These are phyloP conservation scores for Trypanosoma platydactyli DNA, from an alignment of 208 protist species.

Conservation along the genomic window DNA sequence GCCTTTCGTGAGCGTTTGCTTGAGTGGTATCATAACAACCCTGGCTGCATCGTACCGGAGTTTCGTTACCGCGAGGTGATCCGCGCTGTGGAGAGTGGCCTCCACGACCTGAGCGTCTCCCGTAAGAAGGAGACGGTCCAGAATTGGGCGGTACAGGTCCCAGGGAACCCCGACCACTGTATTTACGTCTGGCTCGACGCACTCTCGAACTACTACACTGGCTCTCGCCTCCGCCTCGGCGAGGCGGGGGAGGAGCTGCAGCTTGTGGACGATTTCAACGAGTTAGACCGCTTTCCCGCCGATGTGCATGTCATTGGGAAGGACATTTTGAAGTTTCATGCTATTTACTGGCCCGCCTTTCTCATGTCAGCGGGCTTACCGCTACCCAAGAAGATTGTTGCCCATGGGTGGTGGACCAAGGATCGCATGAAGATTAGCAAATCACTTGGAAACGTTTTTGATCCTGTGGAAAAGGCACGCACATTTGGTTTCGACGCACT, in stretches of 20 bases:
- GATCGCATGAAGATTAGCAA: slow-evolving; percentile 97
- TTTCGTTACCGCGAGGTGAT: slow-evolving; percentile 94
- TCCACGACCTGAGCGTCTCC: slow-evolving; percentile 97
- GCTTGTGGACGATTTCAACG: slow-evolving; percentile 39
- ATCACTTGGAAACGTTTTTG: slow-evolving; percentile 97
- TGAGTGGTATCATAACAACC: slow-evolving; percentile 81
- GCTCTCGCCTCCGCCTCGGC: slow-evolving; percentile 42
- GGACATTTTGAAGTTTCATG: slow-evolving; percentile 99
- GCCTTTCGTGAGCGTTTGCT: slow-evolving; percentile 87
- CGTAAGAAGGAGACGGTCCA: slow-evolving; percentile 84
- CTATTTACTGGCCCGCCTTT: slow-evolving; percentile 99
- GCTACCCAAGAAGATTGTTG: slow-evolving; percentile 90
- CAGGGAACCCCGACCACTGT: slow-evolving; percentile 91
- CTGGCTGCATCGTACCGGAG: slow-evolving; percentile 90
- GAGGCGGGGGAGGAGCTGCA: slow-evolving; percentile 40
- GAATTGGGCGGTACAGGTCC: slow-evolving; percentile 98
- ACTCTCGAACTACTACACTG: slow-evolving; percentile 98
- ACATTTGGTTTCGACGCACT: slow-evolving; percentile 91
- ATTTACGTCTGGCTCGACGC: slow-evolving; percentile 99
- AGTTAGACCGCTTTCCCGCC: slow-evolving; percentile 72
- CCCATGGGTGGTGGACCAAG: slow-evolving; percentile 97
- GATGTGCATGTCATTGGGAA: slow-evolving; percentile 97
- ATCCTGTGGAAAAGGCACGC: slow-evolving; percentile 85
- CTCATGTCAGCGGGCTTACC: slow-evolving; percentile 94
- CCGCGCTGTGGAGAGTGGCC: slow-evolving; percentile 72